Percentiles rank a stretch among this genome's conserved stretches.
These are phyloP conservation scores for Kluyveromyces wickerhamii DNA, from an alignment of 805 yeast species.

Conservation along the genomic window DNA sequence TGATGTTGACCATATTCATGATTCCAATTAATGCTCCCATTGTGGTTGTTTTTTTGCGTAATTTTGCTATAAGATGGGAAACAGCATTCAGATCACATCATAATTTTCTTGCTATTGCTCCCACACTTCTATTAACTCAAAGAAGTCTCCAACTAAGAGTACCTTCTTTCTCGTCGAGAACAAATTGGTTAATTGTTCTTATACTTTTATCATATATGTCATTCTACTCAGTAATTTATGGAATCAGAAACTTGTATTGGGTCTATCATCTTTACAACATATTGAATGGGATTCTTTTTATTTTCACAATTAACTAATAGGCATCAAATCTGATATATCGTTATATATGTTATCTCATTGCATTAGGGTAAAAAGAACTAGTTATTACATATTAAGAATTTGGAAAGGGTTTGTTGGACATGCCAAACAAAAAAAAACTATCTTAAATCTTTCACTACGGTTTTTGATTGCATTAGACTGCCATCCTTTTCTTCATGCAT, in stretches of 20 bases:
- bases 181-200: conserved; percentile 29
- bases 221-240: conserved; percentile 60
- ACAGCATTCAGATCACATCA: conserved; percentile 86
- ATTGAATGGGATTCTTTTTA: conserved; percentile 45
- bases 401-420: too few species aligned
- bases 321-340: too few species aligned
- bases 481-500: conserved; percentile 6
- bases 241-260: conserved; percentile 78
- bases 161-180: conserved; percentile 28
- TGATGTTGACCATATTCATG: conserved; percentile 67
- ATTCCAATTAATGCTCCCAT: conserved; percentile 75
- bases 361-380: too few species aligned
- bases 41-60: conserved; percentile 72
- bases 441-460: conserved; percentile 1
- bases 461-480: conserved; percentile 3
- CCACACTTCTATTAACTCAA: conserved; percentile 56
- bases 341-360: too few species aligned
- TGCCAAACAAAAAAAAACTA: neutral
- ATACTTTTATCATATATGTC: conserved; percentile 43
- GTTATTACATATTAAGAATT: too few species aligned
- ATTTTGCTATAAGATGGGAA: conserved; percentile 66
- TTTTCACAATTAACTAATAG: conserved; percentile 8
- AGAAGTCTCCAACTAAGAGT: conserved; percentile 42
- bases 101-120: conserved; percentile 67
- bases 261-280: conserved; percentile 69